These are phyloP conservation scores for Rhodomyrtus tomentosa DNA, from an alignment of 345 rosid species.

Conservation along the genomic window DNA sequence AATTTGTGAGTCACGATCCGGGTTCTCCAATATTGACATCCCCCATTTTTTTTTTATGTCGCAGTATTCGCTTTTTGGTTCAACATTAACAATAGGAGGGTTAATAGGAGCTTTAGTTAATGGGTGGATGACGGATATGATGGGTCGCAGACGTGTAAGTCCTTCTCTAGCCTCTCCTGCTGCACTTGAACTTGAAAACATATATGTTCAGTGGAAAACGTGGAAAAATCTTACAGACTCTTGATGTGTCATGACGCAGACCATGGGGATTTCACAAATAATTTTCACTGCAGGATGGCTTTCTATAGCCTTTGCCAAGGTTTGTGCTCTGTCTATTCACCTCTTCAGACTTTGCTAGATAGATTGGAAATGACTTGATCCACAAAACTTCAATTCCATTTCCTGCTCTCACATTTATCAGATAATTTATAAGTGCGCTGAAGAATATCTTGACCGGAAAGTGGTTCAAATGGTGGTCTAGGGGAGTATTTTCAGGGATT, in stretches of 20 bases:
- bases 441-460: neutral
- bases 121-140: constrained; percentile 15
- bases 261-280: constrained; percentile 42
- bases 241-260: constrained; percentile 11
- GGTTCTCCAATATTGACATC: neutral
- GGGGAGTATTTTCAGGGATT: neutral
- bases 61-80: constrained; percentile 33
- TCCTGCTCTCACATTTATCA: neutral
- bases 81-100: constrained; percentile 21
- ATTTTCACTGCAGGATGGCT: constrained; percentile 47
- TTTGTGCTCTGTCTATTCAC: neutral
- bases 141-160: constrained; percentile 28
- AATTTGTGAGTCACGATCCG: neutral
- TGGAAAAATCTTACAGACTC: neutral
- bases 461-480: neutral
- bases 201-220: neutral
- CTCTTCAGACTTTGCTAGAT: neutral
- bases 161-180: neutral
- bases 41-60: neutral
- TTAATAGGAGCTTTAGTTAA: constrained; percentile 16
- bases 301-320: constrained; percentile 31
- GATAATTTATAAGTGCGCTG: neutral
- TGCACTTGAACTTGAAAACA: neutral
- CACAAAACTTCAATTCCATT: neutral
- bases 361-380: neutral